Evolutionary conservation across 176 grass and related monocot genomes (phyloP), one percentile per base, ranked within the genome.

Genomic region (Oryza glumipatula): DNA sequence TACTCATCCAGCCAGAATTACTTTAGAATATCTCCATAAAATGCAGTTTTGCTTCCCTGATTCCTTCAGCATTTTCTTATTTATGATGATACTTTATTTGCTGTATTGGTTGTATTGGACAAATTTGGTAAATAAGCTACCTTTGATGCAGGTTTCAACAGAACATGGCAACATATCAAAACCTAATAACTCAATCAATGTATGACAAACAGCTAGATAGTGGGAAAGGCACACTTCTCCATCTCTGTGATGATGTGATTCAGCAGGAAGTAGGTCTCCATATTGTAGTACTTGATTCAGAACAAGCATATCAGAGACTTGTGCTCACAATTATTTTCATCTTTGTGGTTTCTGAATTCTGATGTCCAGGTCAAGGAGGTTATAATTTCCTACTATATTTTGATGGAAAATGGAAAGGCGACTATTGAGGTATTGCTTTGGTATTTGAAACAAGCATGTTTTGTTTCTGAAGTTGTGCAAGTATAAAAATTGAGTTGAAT

Each of bases 181-280:
- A 95, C 67, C 87, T 99, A 67, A 99, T 99, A 68, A 99, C 93
- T 66, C 85, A 95, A 86, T 99, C 96, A 47, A 99, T 99, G 96
- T 99, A 99, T 87, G 89, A 99, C 76, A 99, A 99, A 80, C 96
- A 98, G 91, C 87, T 98, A 47, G 96, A 95, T 85, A 98, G 96
- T 75, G 93, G 95, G 61, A 98, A 86, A 89, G 96, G 96, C 83
- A 96, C 96, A 81, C 93, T 99, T 65, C 78, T 99, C 39, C 96
- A 94, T 67, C 92, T 99, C 10, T 96, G 93, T 58, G 93, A 99
- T 84, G 96, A 99, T 84, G 96, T 96, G 74, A 96, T 99, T 85
- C 93, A 99, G 71, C 93, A 96, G 86, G 96, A 99, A 92, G 96
- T 99, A 91, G 26, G 85, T 88, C 22, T 56, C 46, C 23, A 26